phyloP scores from a whole-genome alignment of 225 moss, liverwort and hornwort species.

The Rhytidiadelphus loreus region DNA sequence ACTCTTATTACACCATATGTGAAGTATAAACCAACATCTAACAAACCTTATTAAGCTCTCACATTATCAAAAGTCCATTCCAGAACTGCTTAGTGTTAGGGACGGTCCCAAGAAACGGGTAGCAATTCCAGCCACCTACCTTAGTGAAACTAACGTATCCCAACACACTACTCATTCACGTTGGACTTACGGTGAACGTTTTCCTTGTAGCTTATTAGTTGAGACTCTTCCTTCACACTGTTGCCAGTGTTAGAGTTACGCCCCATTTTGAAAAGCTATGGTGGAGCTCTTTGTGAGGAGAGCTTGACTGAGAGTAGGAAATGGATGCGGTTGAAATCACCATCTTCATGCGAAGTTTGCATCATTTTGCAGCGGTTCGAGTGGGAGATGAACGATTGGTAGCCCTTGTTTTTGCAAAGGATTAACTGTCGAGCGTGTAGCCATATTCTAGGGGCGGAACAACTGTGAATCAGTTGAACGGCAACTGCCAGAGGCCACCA shows the following conservation, averaged over 20 bases:
- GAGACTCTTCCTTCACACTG: not conserved
- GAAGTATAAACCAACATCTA: no score
- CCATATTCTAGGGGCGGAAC: not conserved
- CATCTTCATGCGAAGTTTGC: not conserved
- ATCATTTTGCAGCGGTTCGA: not conserved
- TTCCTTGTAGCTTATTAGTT: not conserved
- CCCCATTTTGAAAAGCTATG: not conserved
- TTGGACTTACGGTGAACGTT: not conserved
- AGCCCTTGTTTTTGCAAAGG: not conserved
- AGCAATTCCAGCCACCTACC: no score
- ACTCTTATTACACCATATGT: no score
- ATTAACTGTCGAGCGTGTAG: not conserved
- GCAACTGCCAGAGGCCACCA: constrained; percentile 4
- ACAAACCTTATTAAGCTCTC: no score
- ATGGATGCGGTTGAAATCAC: not conserved
- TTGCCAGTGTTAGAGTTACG: no score
- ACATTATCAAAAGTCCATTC: no score
- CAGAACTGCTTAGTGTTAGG: no score
- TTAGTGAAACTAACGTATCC: not conserved
- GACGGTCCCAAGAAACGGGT: no score
- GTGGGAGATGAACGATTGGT: not conserved
- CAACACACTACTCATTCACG: not conserved
- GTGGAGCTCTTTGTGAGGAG: not conserved
- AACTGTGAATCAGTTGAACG: constrained; percentile 25
- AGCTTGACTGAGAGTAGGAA: not conserved